Evolutionary conservation across 1,284 basidiomycete genomes (phyloP).

Genomic region (Coniophora puteana): DNA sequence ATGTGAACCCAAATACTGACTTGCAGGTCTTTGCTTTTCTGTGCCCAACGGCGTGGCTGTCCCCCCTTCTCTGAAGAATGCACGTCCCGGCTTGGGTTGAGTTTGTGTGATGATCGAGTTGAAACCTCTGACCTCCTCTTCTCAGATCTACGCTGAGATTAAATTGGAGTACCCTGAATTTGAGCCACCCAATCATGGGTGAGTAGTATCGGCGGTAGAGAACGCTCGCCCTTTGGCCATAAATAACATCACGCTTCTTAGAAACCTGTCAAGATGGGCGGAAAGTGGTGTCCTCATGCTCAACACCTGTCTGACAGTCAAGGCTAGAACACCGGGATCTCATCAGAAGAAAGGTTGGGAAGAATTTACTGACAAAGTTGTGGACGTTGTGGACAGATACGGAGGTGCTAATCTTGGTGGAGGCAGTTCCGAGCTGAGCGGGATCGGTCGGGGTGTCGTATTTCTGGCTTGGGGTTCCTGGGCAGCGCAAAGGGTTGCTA

Average conservation of each 20-base stretch:
- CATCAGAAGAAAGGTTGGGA: constrained; percentile 90
- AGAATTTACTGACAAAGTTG: constrained; percentile 69
- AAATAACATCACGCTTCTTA: constrained; percentile 34
- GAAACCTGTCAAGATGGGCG: constrained; percentile 84
- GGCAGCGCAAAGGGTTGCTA: constrained; percentile 82
- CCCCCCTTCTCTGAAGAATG: constrained; percentile 82
- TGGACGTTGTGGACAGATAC: constrained; percentile 68
- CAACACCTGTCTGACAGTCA: constrained; percentile 89
- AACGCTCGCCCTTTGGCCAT: not conserved
- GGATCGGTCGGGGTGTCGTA: constrained; percentile 70
- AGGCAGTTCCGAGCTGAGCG: constrained; percentile 38
- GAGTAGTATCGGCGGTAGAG: too few species aligned
- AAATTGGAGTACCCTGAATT: constrained; percentile 81
- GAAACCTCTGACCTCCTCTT: constrained; percentile 11
- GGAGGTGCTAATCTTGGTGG: constrained; percentile 69
- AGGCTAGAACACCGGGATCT: constrained; percentile 72
- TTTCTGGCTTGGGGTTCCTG: constrained; percentile 91
- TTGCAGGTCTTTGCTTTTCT: constrained; percentile 80
- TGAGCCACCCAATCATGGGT: constrained; percentile 82
- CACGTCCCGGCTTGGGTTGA: constrained; percentile 26
- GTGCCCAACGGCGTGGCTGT: constrained; percentile 70
- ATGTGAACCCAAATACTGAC: not conserved
- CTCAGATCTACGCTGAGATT: constrained; percentile 87
- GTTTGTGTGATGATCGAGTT: too few species aligned
- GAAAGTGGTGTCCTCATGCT: constrained; percentile 87